phyloP scores from a whole-genome alignment of 352 stramenopile species.

The Phytophthora palmivora region DNA sequence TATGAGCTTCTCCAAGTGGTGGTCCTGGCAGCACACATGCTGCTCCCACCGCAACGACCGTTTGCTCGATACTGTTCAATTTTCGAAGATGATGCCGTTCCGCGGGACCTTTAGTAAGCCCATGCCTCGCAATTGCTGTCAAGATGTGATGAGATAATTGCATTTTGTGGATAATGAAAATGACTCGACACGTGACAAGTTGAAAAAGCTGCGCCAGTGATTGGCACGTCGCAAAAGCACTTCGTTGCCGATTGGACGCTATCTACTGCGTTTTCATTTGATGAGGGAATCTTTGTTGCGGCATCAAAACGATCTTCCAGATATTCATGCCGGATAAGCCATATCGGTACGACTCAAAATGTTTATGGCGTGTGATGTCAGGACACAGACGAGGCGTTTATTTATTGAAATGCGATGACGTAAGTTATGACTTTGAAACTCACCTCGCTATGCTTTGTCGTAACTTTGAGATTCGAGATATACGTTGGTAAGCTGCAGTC shows the following conservation, averaged over 20 bases:
- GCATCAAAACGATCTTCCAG: slow-evolving; percentile 33
- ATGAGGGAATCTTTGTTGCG: slow-evolving; percentile 35
- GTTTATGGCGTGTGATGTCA: slow-evolving; percentile 27
- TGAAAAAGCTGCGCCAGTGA: slow-evolving; percentile 30
- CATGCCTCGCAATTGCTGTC: slow-evolving; percentile 33
- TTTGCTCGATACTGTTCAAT: slow-evolving; percentile 34
- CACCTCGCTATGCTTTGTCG: slow-evolving; percentile 12
- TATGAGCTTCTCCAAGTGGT: slow-evolving; percentile 26
- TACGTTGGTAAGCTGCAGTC: slow-evolving; percentile 15
- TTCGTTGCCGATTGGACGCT: slow-evolving; percentile 16
- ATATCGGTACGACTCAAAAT: slow-evolving; percentile 27
- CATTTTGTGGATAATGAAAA: slow-evolving; percentile 24
- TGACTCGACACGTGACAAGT: slow-evolving; percentile 8
- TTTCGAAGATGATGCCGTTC: slow-evolving; percentile 10
- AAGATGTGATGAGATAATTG: no score
- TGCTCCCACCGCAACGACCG: slow-evolving; percentile 17
- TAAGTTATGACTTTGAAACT: slow-evolving; percentile 12
- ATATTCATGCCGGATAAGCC: slow-evolving; percentile 42
- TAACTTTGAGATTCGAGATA: slow-evolving; percentile 24
- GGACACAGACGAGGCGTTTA: no score
- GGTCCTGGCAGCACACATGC: slow-evolving; percentile 28
- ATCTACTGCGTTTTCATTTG: slow-evolving; percentile 30
- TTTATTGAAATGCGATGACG: no score
- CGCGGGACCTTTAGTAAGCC: slow-evolving; percentile 24
- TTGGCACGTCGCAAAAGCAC: slow-evolving; percentile 8